These are phyloP conservation scores for Nicotiana otophora DNA, from an alignment of 257 asterid genomes.

Conservation along the genomic window DNA sequence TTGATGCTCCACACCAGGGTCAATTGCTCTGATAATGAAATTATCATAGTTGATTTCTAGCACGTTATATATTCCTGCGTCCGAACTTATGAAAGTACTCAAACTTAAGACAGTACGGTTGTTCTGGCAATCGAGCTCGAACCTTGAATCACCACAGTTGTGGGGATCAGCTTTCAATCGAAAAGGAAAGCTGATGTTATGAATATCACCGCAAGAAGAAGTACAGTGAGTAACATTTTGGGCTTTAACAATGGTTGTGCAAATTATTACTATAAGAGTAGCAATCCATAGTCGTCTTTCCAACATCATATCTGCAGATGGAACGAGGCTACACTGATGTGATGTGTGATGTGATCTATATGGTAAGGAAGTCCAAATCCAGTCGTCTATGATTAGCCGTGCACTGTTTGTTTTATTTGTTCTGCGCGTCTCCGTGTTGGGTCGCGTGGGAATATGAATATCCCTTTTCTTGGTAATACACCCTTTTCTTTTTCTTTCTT, in stretches of 20 bases:
- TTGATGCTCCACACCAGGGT: conserved; percentile 34
- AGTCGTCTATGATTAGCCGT: no score
- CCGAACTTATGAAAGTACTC: background rate
- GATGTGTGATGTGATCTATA: no score
- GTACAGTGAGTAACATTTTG: conserved; percentile 25
- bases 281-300: conserved; percentile 3
- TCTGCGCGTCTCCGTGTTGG: no score
- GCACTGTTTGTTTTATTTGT: no score
- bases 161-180: conserved; percentile 36
- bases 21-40: conserved; percentile 40
- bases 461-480: no score
- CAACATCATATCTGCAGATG: background rate
- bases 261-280: conserved; percentile 15
- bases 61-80: conserved; percentile 26
- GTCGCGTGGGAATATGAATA: no score
- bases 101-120: conserved; percentile 25
- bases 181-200: conserved; percentile 45
- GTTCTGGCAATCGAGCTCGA: conserved; percentile 37
- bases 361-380: no score
- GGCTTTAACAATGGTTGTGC: conserved; percentile 22
- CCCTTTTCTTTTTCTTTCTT: no score
- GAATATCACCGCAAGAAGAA: conserved; percentile 43
- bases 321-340: no score
- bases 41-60: conserved; percentile 33
- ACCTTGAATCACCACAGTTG: conserved; percentile 33